Evolutionary conservation across 1,284 basidiomycete genomes (phyloP), one percentile per base, ranked within the genome.

Genomic region (Marasmius sp.): DNA sequence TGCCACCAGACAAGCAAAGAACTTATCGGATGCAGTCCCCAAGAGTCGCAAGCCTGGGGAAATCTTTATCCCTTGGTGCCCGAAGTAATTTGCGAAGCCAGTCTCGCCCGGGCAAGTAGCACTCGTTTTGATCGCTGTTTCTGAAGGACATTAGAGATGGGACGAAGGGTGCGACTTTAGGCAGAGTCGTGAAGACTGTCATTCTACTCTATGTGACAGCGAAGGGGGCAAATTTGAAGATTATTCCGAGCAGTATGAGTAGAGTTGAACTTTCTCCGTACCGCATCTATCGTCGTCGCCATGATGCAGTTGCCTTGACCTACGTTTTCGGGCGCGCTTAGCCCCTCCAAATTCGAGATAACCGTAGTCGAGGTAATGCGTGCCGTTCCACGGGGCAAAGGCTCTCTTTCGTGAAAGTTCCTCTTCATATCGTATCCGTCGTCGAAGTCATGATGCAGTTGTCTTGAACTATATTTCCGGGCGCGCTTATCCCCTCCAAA

Each of bases 131-230:
- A n/a, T n/a, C n/a, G n/a, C n/a, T n/a, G 61, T 94, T 94, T 69
- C 78, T 95, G 67, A 94, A 93, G 74, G 81, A 83, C 58, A 88
- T 91, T 41, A 78, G 92, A 66, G 89, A 92, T 69, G 82, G 86
- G 64, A 94, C 92, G 3, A 79, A 79, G 10, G 77, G 74, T n/a
- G 79, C 83, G 22, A 51, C 73, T 43, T 67, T 72, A n/a, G 45
- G 38, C 20, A 47, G 8, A 20, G 20, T 20, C n/a, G 14, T 50
- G 4, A 4, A n/a, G 48, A 50, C 20, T 43, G 2, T 27, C 27
- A 27, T 27, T 27, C 27, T 27, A 5, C 27, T 27, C 5, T 27
- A 27, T 5, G 27, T 27, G 45, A 47, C 11, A 14, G 16, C 8
- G 45, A n/a, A n/a, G 14, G n/a, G 7, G 45, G n/a, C 45, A 14